phyloP scores from a whole-genome alignment of 1,139 yeast genomes.

The Casaregolazyma suthepensis region DNA sequence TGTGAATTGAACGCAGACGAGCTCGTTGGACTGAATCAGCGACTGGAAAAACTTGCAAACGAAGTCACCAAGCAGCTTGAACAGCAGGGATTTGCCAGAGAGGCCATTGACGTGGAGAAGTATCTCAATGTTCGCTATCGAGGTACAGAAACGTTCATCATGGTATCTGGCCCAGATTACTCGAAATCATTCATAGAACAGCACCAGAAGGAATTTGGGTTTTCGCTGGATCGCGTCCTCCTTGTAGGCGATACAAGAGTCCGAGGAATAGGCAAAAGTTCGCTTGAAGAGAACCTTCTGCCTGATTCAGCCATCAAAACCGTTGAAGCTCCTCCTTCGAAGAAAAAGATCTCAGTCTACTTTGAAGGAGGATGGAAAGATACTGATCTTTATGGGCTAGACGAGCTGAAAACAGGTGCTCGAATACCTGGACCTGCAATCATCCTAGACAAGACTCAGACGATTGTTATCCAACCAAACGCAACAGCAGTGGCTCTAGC shows the following conservation, averaged over 20 bases:
- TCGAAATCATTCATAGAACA: conserved; percentile 39
- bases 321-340: conserved; percentile 5
- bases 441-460: conserved; percentile 80
- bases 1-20: conserved; percentile 32
- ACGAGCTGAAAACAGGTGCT: conserved; percentile 48
- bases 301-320: conserved; percentile 15
- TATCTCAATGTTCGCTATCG: conserved; percentile 73
- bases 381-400: conserved; percentile 49
- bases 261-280: conserved; percentile 50
- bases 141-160: conserved; percentile 82
- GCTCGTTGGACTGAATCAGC: conserved; percentile 27
- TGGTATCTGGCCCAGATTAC: conserved; percentile 45
- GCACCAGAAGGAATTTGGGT: conserved; percentile 68
- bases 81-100: conserved; percentile 42
- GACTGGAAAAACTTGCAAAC: conserved; percentile 34
- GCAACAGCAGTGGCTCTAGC: conserved; percentile 58
- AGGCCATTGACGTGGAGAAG: conserved; percentile 45
- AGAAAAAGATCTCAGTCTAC: conserved; percentile 36
- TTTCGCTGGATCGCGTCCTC: conserved; percentile 54
- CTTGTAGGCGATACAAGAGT: conserved; percentile 81
- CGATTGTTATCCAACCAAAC: conserved; percentile 70
- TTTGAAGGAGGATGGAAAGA: conserved; percentile 47
- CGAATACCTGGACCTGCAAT: conserved; percentile 70
- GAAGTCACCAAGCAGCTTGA: conserved; percentile 36
- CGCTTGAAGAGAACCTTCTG: conserved; percentile 20